Conservation (phyloP, 768 basidiomycete genomes). For the Mrakia frigida region DNA sequence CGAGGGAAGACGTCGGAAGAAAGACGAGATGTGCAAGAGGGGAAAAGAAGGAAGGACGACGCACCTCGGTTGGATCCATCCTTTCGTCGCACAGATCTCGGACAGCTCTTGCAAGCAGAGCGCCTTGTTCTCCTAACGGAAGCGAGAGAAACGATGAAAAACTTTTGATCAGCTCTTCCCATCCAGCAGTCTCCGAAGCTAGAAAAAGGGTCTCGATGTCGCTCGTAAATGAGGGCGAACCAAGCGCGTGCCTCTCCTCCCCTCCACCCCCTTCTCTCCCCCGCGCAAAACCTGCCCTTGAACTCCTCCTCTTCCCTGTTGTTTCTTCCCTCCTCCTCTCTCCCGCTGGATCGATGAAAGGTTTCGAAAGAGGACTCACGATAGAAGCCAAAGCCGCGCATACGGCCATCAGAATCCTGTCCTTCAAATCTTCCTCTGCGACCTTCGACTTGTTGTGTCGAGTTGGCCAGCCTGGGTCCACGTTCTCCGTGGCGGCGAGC, state of each 20-base stretch:
- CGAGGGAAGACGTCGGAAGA: not conserved
- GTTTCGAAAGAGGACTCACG: constrained; percentile 2
- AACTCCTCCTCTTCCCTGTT: not conserved
- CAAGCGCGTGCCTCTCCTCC: not conserved
- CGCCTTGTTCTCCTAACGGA: constrained; percentile 27
- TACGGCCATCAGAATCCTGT: constrained; percentile 28
- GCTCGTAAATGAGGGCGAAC: not conserved
- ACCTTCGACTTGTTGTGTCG: not conserved
- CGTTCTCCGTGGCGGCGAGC: not conserved
- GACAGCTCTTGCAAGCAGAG: constrained; percentile 13
- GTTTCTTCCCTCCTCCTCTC: too few relatives aligned
- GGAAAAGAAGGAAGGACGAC: not conserved
- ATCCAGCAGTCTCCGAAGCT: not conserved
- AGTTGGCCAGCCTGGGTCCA: not conserved
- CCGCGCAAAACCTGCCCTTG: not conserved
- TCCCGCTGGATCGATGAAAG: too few relatives aligned
- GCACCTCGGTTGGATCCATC: constrained; percentile 24
- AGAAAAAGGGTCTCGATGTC: too few relatives aligned
- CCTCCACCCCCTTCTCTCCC: not conserved
- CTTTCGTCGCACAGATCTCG: constrained; percentile 6
- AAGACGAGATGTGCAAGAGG: not conserved
- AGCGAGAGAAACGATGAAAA: not conserved
- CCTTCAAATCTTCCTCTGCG: constrained; percentile 17
- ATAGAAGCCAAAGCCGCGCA: constrained; percentile 20
- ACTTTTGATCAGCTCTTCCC: not conserved